Evolutionary conservation across 345 rosid genomes (phyloP).

Genomic region (Populus tremula): DNA sequence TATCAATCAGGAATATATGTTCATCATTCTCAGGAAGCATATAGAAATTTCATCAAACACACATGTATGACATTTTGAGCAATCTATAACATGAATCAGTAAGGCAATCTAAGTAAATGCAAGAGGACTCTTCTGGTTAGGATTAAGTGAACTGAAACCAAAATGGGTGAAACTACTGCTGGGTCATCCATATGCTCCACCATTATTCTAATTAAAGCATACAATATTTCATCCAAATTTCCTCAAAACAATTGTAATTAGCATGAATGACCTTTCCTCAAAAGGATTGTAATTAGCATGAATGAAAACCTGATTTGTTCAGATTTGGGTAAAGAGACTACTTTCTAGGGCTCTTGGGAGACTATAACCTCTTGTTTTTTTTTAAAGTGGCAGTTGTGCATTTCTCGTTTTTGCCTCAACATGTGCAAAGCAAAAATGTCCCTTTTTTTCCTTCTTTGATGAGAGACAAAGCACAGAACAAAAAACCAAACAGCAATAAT

Average conservation of each 20-base stretch:
- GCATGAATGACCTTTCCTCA: background rate
- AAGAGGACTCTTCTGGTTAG: background rate
- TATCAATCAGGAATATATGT: background rate
- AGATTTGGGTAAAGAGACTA: background rate
- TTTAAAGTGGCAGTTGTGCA: background rate
- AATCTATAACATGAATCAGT: background rate
- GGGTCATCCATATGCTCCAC: background rate
- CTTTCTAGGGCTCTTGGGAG: background rate
- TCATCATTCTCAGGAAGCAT: background rate
- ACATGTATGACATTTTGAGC: background rate
- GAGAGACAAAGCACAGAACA: background rate
- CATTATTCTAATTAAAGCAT: background rate
- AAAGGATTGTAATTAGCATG: background rate
- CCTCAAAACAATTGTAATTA: background rate
- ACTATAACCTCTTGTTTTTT: background rate
- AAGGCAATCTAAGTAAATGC: background rate
- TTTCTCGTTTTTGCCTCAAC: background rate
- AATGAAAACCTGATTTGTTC: background rate
- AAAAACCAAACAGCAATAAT: background rate
- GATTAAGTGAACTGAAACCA: background rate
- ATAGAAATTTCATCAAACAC: background rate
- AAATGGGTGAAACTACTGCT: background rate
- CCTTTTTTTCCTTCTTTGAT: too few species aligned
- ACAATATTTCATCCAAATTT: background rate
- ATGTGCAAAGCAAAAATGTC: too few species aligned